These are phyloP conservation scores for Aureobasidium zeae DNA, from an alignment of 2,329 filamentous ascomycete genomes.

Conservation along the genomic window DNA sequence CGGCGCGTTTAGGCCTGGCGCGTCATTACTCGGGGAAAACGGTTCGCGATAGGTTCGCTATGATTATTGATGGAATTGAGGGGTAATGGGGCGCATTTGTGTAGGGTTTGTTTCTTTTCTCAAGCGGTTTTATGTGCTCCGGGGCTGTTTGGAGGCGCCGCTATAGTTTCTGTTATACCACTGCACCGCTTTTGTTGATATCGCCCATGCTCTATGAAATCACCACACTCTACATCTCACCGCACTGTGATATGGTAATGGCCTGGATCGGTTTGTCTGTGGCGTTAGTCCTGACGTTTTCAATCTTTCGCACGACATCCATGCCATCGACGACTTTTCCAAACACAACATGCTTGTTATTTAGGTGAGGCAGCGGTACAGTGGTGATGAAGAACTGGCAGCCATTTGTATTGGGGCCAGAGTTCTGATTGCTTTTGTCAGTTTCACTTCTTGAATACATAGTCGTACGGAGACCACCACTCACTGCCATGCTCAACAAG, in stretches of 20 bases:
- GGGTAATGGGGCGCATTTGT: too few species aligned
- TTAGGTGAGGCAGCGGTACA: conserved; percentile 73
- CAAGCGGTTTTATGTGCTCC: too few species aligned
- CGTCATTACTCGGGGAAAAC: too few species aligned
- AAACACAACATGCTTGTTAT: conserved; percentile 92
- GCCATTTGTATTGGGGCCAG: conserved; percentile 85
- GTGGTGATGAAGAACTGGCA: conserved; percentile 98
- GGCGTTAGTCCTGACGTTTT: conserved; percentile 66
- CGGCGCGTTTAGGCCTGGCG: too few species aligned
- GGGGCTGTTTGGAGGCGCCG: too few species aligned
- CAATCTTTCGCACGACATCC: conserved; percentile 86
- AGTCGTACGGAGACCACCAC: conserved; percentile 28
- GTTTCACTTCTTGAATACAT: neutral
- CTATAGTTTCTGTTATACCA: too few species aligned
- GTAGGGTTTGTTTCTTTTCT: too few species aligned
- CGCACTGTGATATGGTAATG: conserved; percentile 75
- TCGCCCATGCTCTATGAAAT: too few species aligned
- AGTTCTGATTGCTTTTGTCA: conserved; percentile 63
- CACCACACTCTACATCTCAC: conserved; percentile 62
- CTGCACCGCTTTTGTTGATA: too few species aligned
- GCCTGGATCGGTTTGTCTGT: conserved; percentile 79
- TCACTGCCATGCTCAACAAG: conserved; percentile 84
- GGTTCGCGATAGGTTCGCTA: too few species aligned
- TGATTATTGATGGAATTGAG: too few species aligned
- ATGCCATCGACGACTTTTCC: conserved; percentile 83